Evolutionary conservation across 2,329 filamentous ascomycete species (phyloP).

Genomic region (Cladosporium sp.): DNA sequence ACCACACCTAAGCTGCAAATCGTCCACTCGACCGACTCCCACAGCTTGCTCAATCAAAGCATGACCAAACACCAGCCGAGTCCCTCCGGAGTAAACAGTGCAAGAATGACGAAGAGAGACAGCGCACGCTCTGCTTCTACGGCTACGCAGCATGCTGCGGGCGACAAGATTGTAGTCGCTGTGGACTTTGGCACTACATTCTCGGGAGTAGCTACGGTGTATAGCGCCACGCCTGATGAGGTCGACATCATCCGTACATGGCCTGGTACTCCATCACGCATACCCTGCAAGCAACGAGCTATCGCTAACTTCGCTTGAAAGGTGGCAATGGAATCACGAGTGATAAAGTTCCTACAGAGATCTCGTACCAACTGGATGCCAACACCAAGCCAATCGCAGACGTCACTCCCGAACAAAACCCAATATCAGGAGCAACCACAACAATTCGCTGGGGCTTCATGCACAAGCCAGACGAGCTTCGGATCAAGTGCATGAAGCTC

Average conservation of each 20-base stretch:
- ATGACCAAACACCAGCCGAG: slow-evolving; percentile 17
- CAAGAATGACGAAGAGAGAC: slow-evolving; percentile 3
- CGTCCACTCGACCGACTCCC: not conserved
- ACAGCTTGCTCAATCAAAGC: not conserved
- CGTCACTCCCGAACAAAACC: slow-evolving; percentile 17
- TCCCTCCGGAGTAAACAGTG: not conserved
- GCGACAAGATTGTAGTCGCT: slow-evolving; percentile 70
- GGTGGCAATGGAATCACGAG: slow-evolving; percentile 84
- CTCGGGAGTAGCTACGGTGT: slow-evolving; percentile 61
- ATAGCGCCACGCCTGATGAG: slow-evolving; percentile 65
- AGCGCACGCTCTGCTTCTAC: not conserved
- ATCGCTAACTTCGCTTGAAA: not conserved
- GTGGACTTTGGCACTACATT: slow-evolving; percentile 86
- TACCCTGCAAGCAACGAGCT: not conserved
- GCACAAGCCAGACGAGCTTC: slow-evolving; percentile 73
- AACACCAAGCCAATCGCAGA: slow-evolving; percentile 15
- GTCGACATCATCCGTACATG: slow-evolving; percentile 63
- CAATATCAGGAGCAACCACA: not conserved
- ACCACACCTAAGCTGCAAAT: not conserved
- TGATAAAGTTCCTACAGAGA: slow-evolving; percentile 81
- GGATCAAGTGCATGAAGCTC: slow-evolving; percentile 79
- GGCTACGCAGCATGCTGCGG: not conserved
- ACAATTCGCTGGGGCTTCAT: slow-evolving; percentile 75
- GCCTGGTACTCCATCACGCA: slow-evolving; percentile 3
- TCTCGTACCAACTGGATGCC: slow-evolving; percentile 59